A percentile compares a stretch with the other conserved stretches of the same genome.
Evolutionary conservation across 495 filamentous ascomycete genomes (phyloP).

Genomic region (Penicillium crystallinum): DNA sequence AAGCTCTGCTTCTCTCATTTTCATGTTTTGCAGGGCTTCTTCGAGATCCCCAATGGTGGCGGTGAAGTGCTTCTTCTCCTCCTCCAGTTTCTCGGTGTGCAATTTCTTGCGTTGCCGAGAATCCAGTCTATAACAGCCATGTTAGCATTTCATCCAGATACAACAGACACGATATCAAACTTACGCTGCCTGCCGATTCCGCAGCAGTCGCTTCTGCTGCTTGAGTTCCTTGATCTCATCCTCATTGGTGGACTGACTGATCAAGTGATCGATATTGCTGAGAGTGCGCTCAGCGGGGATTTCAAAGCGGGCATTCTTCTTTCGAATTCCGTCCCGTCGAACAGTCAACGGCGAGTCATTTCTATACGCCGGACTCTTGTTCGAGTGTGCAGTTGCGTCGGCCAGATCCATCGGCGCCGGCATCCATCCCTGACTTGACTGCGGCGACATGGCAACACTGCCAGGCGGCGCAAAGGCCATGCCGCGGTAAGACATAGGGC

Average conservation of each 20-base stretch:
- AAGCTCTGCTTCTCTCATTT: conserved; percentile 53
- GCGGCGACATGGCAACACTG: conserved; percentile 54
- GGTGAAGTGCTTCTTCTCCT: conserved; percentile 89
- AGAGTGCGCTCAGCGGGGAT: conserved; percentile 92
- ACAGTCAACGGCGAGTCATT: conserved; percentile 70
- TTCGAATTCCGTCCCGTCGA: conserved; percentile 88
- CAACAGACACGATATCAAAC: conserved; percentile 25
- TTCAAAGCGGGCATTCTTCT: conserved; percentile 99
- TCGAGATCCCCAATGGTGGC: conserved; percentile 70
- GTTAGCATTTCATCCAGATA: conserved; percentile 28
- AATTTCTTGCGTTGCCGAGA: conserved; percentile 98
- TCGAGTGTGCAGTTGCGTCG: conserved; percentile 58
- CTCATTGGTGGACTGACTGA: conserved; percentile 82
- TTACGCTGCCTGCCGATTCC: conserved; percentile 95
- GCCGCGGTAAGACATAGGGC: conserved; percentile 41
- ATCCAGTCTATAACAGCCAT: conserved; percentile 61
- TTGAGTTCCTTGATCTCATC: conserved; percentile 97
- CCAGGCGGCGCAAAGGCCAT: conserved; percentile 38
- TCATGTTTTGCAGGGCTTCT: conserved; percentile 61
- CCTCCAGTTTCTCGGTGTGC: conserved; percentile 94
- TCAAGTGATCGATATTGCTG: conserved; percentile 90
- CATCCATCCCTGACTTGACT: conserved; percentile 61
- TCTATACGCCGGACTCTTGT: conserved; percentile 71
- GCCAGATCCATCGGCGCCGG: conserved; percentile 51
- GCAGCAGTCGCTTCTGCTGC: conserved; percentile 91